A percentile compares a stretch with the other conserved stretches of the same genome.
Conservation (phyloP, 345 rosid genomes). For the Lepidium sativum region DNA sequence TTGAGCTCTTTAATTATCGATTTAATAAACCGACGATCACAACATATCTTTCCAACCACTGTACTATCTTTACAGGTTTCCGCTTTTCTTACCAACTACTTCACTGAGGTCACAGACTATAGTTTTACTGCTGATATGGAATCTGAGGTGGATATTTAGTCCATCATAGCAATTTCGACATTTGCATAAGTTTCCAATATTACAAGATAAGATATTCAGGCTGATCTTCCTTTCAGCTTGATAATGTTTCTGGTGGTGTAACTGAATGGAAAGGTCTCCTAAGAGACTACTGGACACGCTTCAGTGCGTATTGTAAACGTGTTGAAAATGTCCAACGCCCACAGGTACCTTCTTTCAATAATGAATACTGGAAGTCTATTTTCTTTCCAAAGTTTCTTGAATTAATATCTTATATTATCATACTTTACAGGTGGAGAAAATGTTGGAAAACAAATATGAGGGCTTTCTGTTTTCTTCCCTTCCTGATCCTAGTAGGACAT, state of each 20-base stretch:
- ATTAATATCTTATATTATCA: neutral
- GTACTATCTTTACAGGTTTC: conserved; percentile 55
- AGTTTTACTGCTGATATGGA: conserved; percentile 99
- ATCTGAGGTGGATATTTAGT: conserved; percentile 50
- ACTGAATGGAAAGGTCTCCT: conserved; percentile 99
- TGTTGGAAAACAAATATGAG: conserved; percentile 80
- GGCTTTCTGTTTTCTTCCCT: conserved; percentile 74
- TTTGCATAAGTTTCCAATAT: neutral
- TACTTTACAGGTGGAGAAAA: conserved; percentile 81
- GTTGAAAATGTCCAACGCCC: conserved; percentile 58
- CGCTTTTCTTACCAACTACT: conserved; percentile 83
- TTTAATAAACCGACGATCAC: neutral
- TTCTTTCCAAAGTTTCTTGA: neutral
- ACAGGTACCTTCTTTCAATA: conserved; percentile 46
- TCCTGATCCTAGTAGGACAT: conserved; percentile 56
- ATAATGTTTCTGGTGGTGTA: conserved; percentile 89
- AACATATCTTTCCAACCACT: conserved; percentile 1
- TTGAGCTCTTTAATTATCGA: conserved; percentile 1
- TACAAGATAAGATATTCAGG: conserved; percentile 1
- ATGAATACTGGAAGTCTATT: conserved; percentile 1
- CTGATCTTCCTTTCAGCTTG: conserved; percentile 53
- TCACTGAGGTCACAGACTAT: conserved; percentile 88
- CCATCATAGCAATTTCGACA: neutral
- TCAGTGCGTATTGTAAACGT: conserved; percentile 67
- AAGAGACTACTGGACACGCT: conserved; percentile 83